Conservation (phyloP, 306 rosid species). For the Datisca glomerata region DNA sequence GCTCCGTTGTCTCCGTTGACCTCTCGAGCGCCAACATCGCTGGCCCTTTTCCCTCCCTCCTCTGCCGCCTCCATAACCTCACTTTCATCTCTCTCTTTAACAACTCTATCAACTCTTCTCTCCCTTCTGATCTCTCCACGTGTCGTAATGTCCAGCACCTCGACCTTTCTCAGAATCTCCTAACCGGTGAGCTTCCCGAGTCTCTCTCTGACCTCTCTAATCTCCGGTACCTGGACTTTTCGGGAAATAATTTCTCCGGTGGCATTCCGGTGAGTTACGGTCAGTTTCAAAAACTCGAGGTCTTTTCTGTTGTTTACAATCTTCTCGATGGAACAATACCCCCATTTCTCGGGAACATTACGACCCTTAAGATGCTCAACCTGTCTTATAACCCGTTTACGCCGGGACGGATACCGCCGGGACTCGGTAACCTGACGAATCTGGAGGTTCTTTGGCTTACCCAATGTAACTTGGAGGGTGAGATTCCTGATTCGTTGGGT, state of each 20-base stretch:
- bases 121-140: slow-evolving; percentile 31
- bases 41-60: slow-evolving; percentile 43
- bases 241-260: slow-evolving; percentile 84
- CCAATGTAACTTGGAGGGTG: slow-evolving; percentile 47
- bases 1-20: slow-evolving; percentile 32
- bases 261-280: slow-evolving; percentile 41
- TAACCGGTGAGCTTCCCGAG: slow-evolving; percentile 58
- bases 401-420: slow-evolving; percentile 53
- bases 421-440: slow-evolving; percentile 51
- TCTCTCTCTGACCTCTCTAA: slow-evolving; percentile 30
- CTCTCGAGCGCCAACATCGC: slow-evolving; percentile 43
- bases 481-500: slow-evolving; percentile 55
- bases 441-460: slow-evolving; percentile 63
- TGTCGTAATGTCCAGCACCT: slow-evolving; percentile 41
- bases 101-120: slow-evolving; percentile 62
- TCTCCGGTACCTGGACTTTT: slow-evolving; percentile 51
- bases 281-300: slow-evolving; percentile 46
- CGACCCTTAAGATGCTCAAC: slow-evolving; percentile 53
- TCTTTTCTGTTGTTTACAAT: slow-evolving; percentile 48
- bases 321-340: slow-evolving; percentile 47
- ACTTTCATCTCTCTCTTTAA: slow-evolving; percentile 36
- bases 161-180: slow-evolving; percentile 74
- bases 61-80: slow-evolving; percentile 52
- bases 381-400: slow-evolving; percentile 66
- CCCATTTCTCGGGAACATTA: slow-evolving; percentile 40